Base-by-base conservation (phyloP, 164 flowering plant genomes). In the Vitis riparia region DNA sequence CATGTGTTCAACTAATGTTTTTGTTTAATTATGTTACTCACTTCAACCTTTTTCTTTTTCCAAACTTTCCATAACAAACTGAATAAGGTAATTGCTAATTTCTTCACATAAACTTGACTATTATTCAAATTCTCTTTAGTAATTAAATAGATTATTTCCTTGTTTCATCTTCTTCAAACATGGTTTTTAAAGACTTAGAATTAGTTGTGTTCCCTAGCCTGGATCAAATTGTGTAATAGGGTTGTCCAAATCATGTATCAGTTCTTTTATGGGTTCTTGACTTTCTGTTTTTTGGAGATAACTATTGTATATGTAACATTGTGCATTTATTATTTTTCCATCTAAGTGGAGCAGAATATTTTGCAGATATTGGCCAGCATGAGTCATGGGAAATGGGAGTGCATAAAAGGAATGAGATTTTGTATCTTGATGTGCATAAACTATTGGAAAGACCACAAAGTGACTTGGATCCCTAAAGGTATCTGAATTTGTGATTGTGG, bases 351-450 rank as follows among this genome's bases (percentile, higher is more conserved):
- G 37, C 37, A 3, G 37, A 32, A 32, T 32, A 32, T 32, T 32
- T 32, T 32, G 37, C 80, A 96, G 99, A 96, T 96, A 74, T 47
- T 96, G 80, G 95, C 90, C 50, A 91, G 72, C 77, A 91, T 68
- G 97, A 96, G 65, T 92, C 99, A 57, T 96, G 99, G 99, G 99
- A 92, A 76, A 93, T 96, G 99, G 99, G 99, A 27, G 98, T 96
- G 73, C 98, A 96, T 66, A 96, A 92, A 83, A 88, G 97, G 79
- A 93, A 92, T 59, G 99, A 98, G 13, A 93, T 89, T 49, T 89
- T 96, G 56, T 96, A 93, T 84, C 97, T 96, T 76, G 97, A 96
- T 86, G 99, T 96, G 72, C 99, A 93, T 78, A 96, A 93, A 75
- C 79, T 93, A 32, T 94, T 92, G n/a, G 98, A 91, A 85, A 88